Evolutionary conservation across 331 rosid genomes (phyloP).

Genomic region (Saraca asoca): DNA sequence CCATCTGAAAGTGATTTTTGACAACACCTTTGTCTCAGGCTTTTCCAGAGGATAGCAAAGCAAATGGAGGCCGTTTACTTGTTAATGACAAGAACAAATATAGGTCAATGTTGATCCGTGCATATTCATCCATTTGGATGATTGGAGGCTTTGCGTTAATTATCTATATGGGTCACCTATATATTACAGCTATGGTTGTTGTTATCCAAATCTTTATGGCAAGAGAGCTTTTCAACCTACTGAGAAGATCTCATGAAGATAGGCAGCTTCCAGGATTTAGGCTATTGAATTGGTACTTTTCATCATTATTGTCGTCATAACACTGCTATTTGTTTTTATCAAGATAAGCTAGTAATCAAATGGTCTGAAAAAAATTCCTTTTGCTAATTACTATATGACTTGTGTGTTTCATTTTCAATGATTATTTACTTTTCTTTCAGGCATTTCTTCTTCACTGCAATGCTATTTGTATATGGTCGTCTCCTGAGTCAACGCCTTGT

Average conservation of each 20-base stretch:
- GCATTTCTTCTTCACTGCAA: conserved; percentile 98
- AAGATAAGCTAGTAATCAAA: conserved; percentile 17
- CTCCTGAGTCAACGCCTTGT: conserved; percentile 88
- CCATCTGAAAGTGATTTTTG: conserved; percentile 30
- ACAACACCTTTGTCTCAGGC: conserved; percentile 47
- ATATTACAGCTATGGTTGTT: conserved; percentile 89
- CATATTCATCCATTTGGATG: conserved; percentile 94
- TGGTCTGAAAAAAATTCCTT: conserved; percentile 1
- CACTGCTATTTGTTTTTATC: conserved; percentile 32
- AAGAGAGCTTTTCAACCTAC: conserved; percentile 84
- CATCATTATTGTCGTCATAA: conserved; percentile 16
- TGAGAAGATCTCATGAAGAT: conserved; percentile 85
- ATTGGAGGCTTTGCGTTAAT: conserved; percentile 85
- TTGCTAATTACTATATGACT: conserved; percentile 14
- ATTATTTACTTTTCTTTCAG: conserved; percentile 47
- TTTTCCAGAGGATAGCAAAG: conserved; percentile 59
- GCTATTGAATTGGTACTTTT: conserved; percentile 80
- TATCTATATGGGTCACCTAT: conserved; percentile 91
- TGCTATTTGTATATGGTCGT: conserved; percentile 97
- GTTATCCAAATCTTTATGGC: conserved; percentile 99
- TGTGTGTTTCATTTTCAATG: conserved; percentile 18
- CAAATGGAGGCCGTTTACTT: conserved; percentile 70
- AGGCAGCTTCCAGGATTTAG: conserved; percentile 92
- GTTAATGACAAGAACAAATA: conserved; percentile 83
- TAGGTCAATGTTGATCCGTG: conserved; percentile 83